Percentiles rank a stretch among this genome's conserved stretches.
These are phyloP conservation scores for Pestalotiopsis sp. DNA, from an alignment of 2,329 filamentous ascomycete species.

Conservation along the genomic window DNA sequence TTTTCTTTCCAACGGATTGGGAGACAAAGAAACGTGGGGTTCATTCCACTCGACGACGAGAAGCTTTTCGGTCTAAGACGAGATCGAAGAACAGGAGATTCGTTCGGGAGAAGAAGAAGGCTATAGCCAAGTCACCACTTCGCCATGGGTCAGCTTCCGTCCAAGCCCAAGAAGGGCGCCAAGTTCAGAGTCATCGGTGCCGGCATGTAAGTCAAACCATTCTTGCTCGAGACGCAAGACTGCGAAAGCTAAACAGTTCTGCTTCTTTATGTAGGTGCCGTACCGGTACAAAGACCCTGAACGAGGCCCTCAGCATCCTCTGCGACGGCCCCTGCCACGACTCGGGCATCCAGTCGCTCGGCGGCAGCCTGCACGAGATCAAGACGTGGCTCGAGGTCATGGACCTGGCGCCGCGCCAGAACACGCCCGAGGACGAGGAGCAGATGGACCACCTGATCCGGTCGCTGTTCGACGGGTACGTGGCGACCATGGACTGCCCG, in stretches of 20 bases:
- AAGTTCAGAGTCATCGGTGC: slow-evolving; percentile 38
- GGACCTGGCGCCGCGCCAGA: slow-evolving; percentile 31
- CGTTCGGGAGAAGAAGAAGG: not conserved
- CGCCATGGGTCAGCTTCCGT: slow-evolving; percentile 35
- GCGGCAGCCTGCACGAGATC: slow-evolving; percentile 37
- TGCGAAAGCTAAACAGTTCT: slow-evolving; percentile 8
- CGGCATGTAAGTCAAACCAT: slow-evolving; percentile 31
- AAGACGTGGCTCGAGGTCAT: slow-evolving; percentile 35
- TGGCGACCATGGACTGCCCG: slow-evolving; percentile 43
- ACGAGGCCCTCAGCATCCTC: slow-evolving; percentile 38
- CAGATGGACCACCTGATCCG: slow-evolving; percentile 35
- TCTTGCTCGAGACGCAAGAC: not conserved
- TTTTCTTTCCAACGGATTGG: slow-evolving; percentile 2
- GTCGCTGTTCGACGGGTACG: slow-evolving; percentile 33
- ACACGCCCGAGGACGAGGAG: slow-evolving; percentile 30
- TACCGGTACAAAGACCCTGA: slow-evolving; percentile 40
- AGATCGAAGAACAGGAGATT: not conserved
- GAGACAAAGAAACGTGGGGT: slow-evolving; percentile 7
- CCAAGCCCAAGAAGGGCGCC: slow-evolving; percentile 31
- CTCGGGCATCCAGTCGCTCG: slow-evolving; percentile 37
- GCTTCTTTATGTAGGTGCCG: slow-evolving; percentile 32
- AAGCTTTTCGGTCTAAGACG: not conserved
- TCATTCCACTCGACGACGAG: not conserved
- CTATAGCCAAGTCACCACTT: not conserved
- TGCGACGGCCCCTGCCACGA: slow-evolving; percentile 38